A percentile compares a stretch with the other conserved stretches of the same genome.
phyloP scores from a whole-genome alignment of 140 eudicot species.

The Senecio squalidus region DNA sequence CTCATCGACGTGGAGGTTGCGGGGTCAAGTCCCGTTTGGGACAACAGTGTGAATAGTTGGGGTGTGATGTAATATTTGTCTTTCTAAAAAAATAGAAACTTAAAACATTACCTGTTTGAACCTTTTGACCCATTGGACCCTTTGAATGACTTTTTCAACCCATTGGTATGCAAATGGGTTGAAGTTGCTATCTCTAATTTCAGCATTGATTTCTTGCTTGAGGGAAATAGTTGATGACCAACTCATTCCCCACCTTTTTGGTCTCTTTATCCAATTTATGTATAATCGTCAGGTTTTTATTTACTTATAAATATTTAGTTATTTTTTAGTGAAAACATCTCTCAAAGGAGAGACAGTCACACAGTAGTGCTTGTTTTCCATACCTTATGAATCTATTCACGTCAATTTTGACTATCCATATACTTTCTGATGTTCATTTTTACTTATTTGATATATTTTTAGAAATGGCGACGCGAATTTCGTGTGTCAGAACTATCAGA shows the following conservation, averaged over 20 bases:
- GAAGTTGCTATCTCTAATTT: too few species aligned
- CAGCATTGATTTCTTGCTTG: too few species aligned
- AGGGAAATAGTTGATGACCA: not conserved
- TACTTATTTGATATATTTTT: conserved; percentile 2
- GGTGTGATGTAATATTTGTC: too few species aligned
- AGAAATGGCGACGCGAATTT: conserved; percentile 90
- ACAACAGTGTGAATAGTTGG: too few species aligned
- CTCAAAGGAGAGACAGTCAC: not conserved
- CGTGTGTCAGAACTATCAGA: conserved; percentile 79
- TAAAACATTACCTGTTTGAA: too few species aligned
- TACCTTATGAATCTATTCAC: not conserved
- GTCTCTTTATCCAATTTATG: not conserved
- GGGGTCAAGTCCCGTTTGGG: too few species aligned
- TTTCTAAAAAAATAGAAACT: too few species aligned
- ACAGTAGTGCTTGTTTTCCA: not conserved
- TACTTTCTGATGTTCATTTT: conserved; percentile 1
- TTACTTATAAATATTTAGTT: not conserved
- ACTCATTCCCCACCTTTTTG: not conserved
- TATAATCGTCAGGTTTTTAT: too few species aligned
- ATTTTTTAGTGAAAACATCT: not conserved
- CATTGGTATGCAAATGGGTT: too few species aligned
- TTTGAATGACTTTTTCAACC: too few species aligned
- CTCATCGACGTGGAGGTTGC: too few species aligned
- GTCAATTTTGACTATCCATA: not conserved
- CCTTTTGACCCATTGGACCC: too few species aligned